These are phyloP conservation scores for Narthecium ossifragum DNA, from an alignment of 106 monocot genomes.

Conservation along the genomic window DNA sequence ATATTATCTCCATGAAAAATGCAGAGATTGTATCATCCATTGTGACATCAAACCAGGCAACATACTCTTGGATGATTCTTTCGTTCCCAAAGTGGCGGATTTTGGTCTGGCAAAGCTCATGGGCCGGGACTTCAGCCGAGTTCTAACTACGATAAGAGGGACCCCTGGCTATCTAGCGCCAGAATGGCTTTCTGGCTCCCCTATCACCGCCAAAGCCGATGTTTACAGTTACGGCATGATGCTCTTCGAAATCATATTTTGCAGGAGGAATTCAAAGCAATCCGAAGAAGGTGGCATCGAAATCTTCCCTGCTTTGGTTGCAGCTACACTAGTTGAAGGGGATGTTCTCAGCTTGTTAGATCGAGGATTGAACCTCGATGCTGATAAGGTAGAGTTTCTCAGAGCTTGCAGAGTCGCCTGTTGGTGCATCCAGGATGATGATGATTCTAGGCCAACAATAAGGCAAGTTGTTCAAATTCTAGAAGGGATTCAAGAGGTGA, in stretches of 20 bases:
- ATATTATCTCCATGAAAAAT: constrained; percentile 33
- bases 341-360: constrained; percentile 25
- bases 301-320: constrained; percentile 20
- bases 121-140: constrained; percentile 29
- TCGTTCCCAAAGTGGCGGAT: constrained; percentile 32
- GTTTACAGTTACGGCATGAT: constrained; percentile 41
- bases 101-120: constrained; percentile 38
- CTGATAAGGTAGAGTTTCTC: constrained; percentile 10
- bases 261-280: constrained; percentile 14
- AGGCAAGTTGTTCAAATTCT: constrained; percentile 18
- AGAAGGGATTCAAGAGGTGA: constrained; percentile 11
- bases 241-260: constrained; percentile 35
- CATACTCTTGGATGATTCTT: constrained; percentile 26
- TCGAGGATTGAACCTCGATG: constrained; percentile 14
- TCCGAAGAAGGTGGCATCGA: not conserved
- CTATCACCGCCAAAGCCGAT: constrained; percentile 31
- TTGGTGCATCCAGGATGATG: constrained; percentile 23
- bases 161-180: constrained; percentile 33
- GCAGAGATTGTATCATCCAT: constrained; percentile 38
- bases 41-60: constrained; percentile 43
- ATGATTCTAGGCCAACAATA: constrained; percentile 10
- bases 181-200: constrained; percentile 32
- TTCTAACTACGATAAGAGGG: constrained; percentile 38
- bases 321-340: constrained; percentile 15
- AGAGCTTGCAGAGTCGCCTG: constrained; percentile 19